Evolutionary conservation across 169 alveolate species (phyloP), one percentile per base, ranked within the genome.

Genomic region (Plasmodium berghei): DNA sequence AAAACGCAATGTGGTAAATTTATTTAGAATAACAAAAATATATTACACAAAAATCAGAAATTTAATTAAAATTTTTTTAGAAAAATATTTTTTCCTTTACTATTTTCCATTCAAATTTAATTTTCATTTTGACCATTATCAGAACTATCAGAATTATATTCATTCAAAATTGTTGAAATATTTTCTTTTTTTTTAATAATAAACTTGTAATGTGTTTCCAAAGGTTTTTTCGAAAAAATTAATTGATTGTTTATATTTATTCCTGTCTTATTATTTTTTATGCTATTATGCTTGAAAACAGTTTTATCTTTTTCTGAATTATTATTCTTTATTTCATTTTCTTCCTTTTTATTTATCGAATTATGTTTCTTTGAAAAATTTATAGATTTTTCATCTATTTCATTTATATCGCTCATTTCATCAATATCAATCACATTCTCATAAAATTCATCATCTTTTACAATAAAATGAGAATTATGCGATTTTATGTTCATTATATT

Each of bases 161-260:
- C 90, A 62, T 69, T 80, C 54, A 80, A 71, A 80, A 80, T 52
- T 16, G 67, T 34, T 48, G 69, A 42, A 49, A 80, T 22, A 72
- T 80, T 18, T 22, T 80, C 90, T 54, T 80, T 80, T 71, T 80
- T 80, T 69, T 80, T 80, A 54, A 80, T 80, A 58, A 80, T 40
- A 48, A 80, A 80, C 52, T 80, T 80, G 72, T 67, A 67, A 80
- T 61, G 54, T 61, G 52, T 80, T 80, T 80, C 90, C n/a, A 67
- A 55, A 49, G 63, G 63, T 40, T 63, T 77, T 20, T 22, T 62
- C 18, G 40, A 63, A 9, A 70, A 56, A 28, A 45, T 5, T 9
- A 14, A 66, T 75, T 12, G 16, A 8, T 22, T 49, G 42, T 45
- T 69, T 64, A 77, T 56, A 48, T 16, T 18, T 58, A 52, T 18